A percentile compares a stretch with the other conserved stretches of the same genome.
Evolutionary conservation across 768 basidiomycete genomes (phyloP).

Genomic region (Dioszegia crocea): DNA sequence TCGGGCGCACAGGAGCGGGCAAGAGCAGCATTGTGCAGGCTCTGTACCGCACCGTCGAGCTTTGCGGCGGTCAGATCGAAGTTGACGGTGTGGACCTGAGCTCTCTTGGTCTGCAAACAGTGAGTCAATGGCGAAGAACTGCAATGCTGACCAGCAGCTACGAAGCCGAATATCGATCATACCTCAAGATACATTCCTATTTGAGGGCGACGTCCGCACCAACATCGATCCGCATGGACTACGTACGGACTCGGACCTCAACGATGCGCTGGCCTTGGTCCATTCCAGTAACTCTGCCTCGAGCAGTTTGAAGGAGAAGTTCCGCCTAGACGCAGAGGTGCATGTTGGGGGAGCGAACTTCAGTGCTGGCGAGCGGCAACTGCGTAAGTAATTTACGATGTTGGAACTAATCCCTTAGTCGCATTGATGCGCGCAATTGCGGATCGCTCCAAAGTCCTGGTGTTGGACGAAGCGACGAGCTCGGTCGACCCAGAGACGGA

Average conservation of each 20-base stretch:
- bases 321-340: conserved; percentile 61
- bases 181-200: conserved; percentile 64
- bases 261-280: conserved; percentile 62
- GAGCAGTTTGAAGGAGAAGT: conserved; percentile 58
- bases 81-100: conserved; percentile 53
- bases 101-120: conserved; percentile 57
- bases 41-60: conserved; percentile 62
- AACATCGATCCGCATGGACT: conserved; percentile 58
- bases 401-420: conserved; percentile 41
- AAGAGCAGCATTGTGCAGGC: conserved; percentile 51
- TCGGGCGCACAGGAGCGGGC: conserved; percentile 63
- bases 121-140: conserved; percentile 18
- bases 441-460: conserved; percentile 60
- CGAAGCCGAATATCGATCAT: conserved; percentile 62
- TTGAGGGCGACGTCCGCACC: conserved; percentile 50
- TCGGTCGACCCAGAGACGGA: conserved; percentile 60
- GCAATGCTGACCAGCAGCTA: conserved; percentile 38
- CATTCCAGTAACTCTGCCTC: conserved; percentile 46
- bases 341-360: conserved; percentile 65
- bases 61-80: conserved; percentile 58
- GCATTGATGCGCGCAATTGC: conserved; percentile 63
- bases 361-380: conserved; percentile 64
- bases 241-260: conserved; percentile 61
- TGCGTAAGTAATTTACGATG: conserved; percentile 40
- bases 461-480: conserved; percentile 56